Percentiles rank a stretch among this genome's conserved stretches.
phyloP scores from a whole-genome alignment of 495 filamentous ascomycete genomes.

The Neurospora tetraspora region DNA sequence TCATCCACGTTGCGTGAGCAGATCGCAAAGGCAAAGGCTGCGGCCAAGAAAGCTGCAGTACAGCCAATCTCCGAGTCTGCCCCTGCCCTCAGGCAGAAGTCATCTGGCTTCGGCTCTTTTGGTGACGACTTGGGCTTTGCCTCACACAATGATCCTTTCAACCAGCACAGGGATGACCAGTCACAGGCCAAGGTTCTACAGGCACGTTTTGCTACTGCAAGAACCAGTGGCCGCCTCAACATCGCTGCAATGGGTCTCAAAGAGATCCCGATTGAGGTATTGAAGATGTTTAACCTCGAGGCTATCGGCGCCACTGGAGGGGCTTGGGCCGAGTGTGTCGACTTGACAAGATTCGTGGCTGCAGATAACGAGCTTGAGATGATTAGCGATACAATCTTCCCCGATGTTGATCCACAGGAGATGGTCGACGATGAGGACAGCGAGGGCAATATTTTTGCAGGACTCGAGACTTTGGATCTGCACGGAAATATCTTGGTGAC shows the following conservation, averaged over 20 bases:
- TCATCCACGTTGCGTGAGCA: slow-evolving; percentile 78
- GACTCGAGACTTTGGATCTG: slow-evolving; percentile 71
- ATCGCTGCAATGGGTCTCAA: slow-evolving; percentile 77
- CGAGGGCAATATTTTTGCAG: slow-evolving; percentile 69
- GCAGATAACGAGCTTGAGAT: slow-evolving; percentile 84
- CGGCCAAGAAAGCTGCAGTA: slow-evolving; percentile 52
- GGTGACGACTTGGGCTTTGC: slow-evolving; percentile 48
- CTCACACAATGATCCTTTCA: slow-evolving; percentile 53
- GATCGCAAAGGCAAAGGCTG: slow-evolving; percentile 86
- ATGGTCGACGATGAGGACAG: slow-evolving; percentile 51
- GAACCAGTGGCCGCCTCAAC: slow-evolving; percentile 76
- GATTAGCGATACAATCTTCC: slow-evolving; percentile 65
- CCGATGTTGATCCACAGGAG: slow-evolving; percentile 52
- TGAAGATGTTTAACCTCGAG: slow-evolving; percentile 82
- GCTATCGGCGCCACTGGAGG: slow-evolving; percentile 39
- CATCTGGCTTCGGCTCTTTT: slow-evolving; percentile 33
- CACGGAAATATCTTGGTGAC: slow-evolving; percentile 68
- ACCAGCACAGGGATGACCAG: slow-evolving; percentile 49
- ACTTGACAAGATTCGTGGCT: slow-evolving; percentile 77
- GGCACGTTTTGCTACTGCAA: slow-evolving; percentile 64
- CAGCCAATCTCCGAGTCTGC: slow-evolving; percentile 26
- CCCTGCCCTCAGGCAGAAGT: slow-evolving; percentile 24
- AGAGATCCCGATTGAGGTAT: slow-evolving; percentile 71
- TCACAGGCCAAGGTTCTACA: slow-evolving; percentile 54
- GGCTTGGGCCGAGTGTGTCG: slow-evolving; percentile 89